Conservation (phyloP, 208 protist genomes). For the Crithidia brevicula region DNA sequence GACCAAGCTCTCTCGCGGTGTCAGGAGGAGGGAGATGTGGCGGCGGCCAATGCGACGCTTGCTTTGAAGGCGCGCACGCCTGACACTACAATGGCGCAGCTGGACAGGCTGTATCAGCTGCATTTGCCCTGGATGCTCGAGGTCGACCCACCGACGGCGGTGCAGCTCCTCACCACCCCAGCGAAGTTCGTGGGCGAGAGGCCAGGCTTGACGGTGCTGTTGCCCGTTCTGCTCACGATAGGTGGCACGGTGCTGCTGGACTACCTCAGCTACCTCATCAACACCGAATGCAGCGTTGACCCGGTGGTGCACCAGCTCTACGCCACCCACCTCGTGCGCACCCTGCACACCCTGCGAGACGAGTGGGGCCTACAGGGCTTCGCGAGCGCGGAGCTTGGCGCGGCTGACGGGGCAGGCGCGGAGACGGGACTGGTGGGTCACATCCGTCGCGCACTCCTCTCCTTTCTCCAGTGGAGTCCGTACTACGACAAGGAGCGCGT, state of each 20-base stretch:
- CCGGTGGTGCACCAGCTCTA: conserved; percentile 42
- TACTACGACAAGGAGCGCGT: conserved; percentile 49
- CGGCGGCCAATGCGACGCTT: conserved; percentile 29
- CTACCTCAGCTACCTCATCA: conserved; percentile 39
- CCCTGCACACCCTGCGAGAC: conserved; percentile 28
- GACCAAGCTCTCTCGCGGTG: conserved; percentile 41
- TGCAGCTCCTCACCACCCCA: conserved; percentile 24
- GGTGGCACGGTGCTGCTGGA: conserved; percentile 28
- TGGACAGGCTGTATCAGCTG: conserved; percentile 24
- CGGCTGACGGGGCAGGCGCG: conserved; percentile 28
- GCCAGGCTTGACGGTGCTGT: conserved; percentile 2
- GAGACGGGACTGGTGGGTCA: conserved; percentile 49
- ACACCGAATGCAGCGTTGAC: conserved; percentile 17
- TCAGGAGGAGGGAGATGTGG: conserved; percentile 22
- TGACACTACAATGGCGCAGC: neutral
- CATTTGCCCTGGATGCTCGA: conserved; percentile 59
- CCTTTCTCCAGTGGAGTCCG: conserved; percentile 35
- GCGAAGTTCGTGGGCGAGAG: conserved; percentile 4
- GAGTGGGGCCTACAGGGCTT: conserved; percentile 24
- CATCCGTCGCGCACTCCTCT: conserved; percentile 39
- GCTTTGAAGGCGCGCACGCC: conserved; percentile 12
- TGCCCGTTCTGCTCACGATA: conserved; percentile 17
- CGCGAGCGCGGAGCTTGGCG: conserved; percentile 11
- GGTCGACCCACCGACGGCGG: conserved; percentile 14
- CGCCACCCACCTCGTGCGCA: conserved; percentile 39